A percentile compares a stretch with the other conserved stretches of the same genome.
phyloP scores from a whole-genome alignment of 2,329 filamentous ascomycete genomes.

The Rugonectria rugulosa region DNA sequence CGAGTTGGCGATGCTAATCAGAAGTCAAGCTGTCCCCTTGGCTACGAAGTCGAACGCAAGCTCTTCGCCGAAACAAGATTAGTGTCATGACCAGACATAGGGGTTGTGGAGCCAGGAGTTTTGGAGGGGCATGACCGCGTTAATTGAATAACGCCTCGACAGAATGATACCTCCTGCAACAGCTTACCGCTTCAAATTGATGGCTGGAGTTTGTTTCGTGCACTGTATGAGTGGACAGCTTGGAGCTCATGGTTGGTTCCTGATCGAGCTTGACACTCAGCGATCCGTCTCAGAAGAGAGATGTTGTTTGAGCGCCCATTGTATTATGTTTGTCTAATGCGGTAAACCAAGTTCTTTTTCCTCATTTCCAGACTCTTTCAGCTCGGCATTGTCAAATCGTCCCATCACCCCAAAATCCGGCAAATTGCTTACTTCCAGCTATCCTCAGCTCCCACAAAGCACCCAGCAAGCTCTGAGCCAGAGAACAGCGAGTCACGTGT shows the following conservation, averaged over 20 bases:
- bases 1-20: slow-evolving; percentile 29
- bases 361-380: background rate
- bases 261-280: background rate
- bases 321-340: no score
- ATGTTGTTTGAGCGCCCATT: no score
- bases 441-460: background rate
- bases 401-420: background rate
- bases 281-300: background rate
- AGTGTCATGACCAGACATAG: slow-evolving; percentile 20
- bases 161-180: slow-evolving; percentile 28
- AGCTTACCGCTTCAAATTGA: slow-evolving; percentile 2
- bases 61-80: slow-evolving; percentile 37
- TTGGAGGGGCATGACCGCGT: slow-evolving; percentile 36
- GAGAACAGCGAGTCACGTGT: slow-evolving; percentile 32
- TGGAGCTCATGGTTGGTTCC: slow-evolving; percentile 8
- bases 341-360: no score
- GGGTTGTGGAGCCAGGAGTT: slow-evolving; percentile 27
- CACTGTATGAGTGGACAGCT: slow-evolving; percentile 17
- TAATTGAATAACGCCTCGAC: slow-evolving; percentile 30
- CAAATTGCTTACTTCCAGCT: slow-evolving; percentile 1
- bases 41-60: slow-evolving; percentile 24
- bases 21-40: slow-evolving; percentile 42
- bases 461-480: slow-evolving; percentile 8
- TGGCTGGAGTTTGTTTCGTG: slow-evolving; percentile 13
- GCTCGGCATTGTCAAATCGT: background rate